Evolutionary conservation across 306 rosid genomes (phyloP).

Genomic region (Aeschynomene evenia): DNA sequence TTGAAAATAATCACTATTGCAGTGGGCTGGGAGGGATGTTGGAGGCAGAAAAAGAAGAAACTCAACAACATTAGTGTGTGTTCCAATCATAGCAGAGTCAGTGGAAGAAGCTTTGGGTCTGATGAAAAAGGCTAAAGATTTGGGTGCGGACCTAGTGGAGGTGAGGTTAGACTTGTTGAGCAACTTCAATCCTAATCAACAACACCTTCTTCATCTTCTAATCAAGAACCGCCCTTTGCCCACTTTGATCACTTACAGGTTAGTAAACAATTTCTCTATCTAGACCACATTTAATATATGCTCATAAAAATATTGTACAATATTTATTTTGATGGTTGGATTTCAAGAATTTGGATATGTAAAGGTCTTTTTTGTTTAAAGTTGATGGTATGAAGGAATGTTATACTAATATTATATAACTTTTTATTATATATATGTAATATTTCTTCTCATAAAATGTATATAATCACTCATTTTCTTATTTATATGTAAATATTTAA

Average conservation of each 20-base stretch:
- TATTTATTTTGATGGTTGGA: too few relatives aligned
- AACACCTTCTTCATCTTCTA: not conserved
- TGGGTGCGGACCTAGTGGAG: constrained; percentile 22
- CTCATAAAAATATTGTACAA: too few relatives aligned
- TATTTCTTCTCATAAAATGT: too few relatives aligned
- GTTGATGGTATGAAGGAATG: too few relatives aligned
- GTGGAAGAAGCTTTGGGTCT: not conserved
- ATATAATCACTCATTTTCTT: too few relatives aligned
- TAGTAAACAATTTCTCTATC: not conserved
- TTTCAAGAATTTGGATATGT: too few relatives aligned
- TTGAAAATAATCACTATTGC: too few relatives aligned
- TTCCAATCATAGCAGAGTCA: constrained; percentile 18
- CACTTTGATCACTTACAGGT: constrained; percentile 17
- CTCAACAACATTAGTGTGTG: constrained; percentile 51
- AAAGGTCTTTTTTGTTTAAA: too few relatives aligned
- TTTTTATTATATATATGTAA: too few relatives aligned
- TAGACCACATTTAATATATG: too few relatives aligned
- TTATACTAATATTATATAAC: too few relatives aligned
- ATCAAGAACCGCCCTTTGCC: constrained; percentile 20
- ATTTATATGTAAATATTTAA: too few relatives aligned
- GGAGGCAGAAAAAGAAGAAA: constrained; percentile 35
- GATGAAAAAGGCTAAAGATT: not conserved
- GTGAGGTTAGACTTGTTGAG: constrained; percentile 9
- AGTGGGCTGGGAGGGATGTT: constrained; percentile 24
- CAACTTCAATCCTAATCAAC: not conserved